phyloP scores from a whole-genome alignment of 768 basidiomycete species.

The Dioszegia aurantiaca region DNA sequence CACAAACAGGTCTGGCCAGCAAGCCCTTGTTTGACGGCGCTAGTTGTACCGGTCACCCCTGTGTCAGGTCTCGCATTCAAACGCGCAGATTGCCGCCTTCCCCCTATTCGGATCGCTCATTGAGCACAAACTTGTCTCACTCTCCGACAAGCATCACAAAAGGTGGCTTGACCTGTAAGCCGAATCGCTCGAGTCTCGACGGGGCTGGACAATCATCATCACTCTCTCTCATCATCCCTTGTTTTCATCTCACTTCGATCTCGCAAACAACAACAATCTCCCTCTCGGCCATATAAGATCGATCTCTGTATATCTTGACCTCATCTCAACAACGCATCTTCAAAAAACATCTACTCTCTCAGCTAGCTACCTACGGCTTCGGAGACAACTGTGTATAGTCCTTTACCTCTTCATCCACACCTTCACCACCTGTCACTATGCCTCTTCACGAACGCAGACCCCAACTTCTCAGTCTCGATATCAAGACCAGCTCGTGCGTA shows the following conservation, averaged over 20 bases:
- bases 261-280: neutral
- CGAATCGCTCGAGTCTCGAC: neutral
- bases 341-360: neutral
- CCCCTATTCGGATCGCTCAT: neutral
- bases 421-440: neutral
- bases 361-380: too few species aligned
- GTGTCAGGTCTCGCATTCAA: too few species aligned
- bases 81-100: neutral
- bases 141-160: neutral
- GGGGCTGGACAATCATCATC: neutral
- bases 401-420: neutral
- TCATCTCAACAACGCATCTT: neutral
- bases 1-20: too few species aligned
- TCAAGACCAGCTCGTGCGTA: conserved; percentile 12
- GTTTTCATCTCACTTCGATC: neutral
- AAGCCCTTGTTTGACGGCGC: too few species aligned
- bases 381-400: conserved; percentile 1
- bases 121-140: neutral
- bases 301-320: neutral
- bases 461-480: conserved; percentile 11
- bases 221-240: too few species aligned
- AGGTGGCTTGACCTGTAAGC: too few species aligned
- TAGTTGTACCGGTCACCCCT: too few species aligned
- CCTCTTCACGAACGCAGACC: conserved; percentile 16
- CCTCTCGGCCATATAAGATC: neutral